phyloP scores from a whole-genome alignment of 257 asterid species.

The Ehretia macrophylla region DNA sequence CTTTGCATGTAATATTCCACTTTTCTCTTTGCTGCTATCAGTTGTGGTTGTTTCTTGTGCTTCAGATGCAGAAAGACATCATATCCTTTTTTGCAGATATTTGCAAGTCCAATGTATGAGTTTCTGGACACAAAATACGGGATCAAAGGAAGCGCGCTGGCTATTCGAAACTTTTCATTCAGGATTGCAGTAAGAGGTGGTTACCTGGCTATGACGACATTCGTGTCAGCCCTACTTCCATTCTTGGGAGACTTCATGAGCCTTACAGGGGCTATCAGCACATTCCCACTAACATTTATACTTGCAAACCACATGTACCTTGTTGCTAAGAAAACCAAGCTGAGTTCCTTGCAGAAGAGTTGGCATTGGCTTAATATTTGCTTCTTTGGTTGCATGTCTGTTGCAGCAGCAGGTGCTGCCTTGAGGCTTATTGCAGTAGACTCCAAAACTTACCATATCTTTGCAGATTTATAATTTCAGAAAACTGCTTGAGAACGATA shows the following conservation, averaged over 20 bases:
- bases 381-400: slow-evolving; percentile 51
- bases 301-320: slow-evolving; percentile 99
- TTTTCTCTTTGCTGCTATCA: background rate
- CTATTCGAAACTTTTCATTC: slow-evolving; percentile 63
- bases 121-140: slow-evolving; percentile 72
- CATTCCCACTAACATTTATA: slow-evolving; percentile 91
- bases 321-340: slow-evolving; percentile 54
- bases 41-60: background rate
- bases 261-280: slow-evolving; percentile 93
- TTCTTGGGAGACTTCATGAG: slow-evolving; percentile 98
- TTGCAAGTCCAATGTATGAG: slow-evolving; percentile 99
- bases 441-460: slow-evolving; percentile 55
- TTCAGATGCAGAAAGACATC: background rate
- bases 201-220: slow-evolving; percentile 58
- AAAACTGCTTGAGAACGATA: no score
- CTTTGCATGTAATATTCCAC: slow-evolving; percentile 24
- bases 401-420: slow-evolving; percentile 71
- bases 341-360: slow-evolving; percentile 47
- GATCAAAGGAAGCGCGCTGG: slow-evolving; percentile 64
- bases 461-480: slow-evolving; percentile 71
- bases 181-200: slow-evolving; percentile 76
- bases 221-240: slow-evolving; percentile 82
- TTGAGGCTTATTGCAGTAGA: slow-evolving; percentile 61
- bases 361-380: slow-evolving; percentile 91
- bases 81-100: slow-evolving; percentile 44